phyloP scores from a whole-genome alignment of 2,329 filamentous ascomycete species.

The Fusarium sp. region DNA sequence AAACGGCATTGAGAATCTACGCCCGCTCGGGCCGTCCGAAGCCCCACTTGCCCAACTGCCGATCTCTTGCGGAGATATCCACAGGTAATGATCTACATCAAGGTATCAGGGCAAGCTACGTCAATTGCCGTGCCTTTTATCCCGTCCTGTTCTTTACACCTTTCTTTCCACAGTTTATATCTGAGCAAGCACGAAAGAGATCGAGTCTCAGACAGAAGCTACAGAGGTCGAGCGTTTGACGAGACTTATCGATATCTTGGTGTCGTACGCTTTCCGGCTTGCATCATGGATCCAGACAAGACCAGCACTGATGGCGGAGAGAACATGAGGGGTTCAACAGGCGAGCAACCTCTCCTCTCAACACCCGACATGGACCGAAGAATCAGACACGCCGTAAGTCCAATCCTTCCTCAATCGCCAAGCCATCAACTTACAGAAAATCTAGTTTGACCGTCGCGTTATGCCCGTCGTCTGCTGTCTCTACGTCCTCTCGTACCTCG shows the following conservation, averaged over 20 bases:
- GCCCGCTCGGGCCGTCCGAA: background rate
- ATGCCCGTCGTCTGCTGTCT: constrained; percentile 37
- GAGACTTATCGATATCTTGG: too few relatives aligned
- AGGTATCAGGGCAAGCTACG: background rate
- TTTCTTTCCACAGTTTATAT: background rate
- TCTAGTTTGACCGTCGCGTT: constrained; percentile 31
- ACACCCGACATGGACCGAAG: background rate
- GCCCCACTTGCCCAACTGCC: background rate
- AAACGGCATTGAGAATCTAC: background rate
- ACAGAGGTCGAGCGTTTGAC: fast-evolving
- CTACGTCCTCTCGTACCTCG: constrained; percentile 37
- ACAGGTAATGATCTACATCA: background rate
- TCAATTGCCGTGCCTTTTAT: background rate
- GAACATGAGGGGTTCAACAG: background rate
- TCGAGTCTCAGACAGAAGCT: too few relatives aligned
- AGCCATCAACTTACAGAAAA: fast-evolving
- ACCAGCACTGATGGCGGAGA: background rate
- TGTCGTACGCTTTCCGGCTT: background rate
- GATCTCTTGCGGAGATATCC: background rate
- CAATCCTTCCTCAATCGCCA: too few relatives aligned
- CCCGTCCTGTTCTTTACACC: background rate
- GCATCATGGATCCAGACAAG: background rate
- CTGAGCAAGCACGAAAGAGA: background rate
- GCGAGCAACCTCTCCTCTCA: background rate
- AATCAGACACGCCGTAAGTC: background rate